Evolutionary conservation across 768 basidiomycete genomes (phyloP).

Genomic region (Leucogyrophana mollusca): DNA sequence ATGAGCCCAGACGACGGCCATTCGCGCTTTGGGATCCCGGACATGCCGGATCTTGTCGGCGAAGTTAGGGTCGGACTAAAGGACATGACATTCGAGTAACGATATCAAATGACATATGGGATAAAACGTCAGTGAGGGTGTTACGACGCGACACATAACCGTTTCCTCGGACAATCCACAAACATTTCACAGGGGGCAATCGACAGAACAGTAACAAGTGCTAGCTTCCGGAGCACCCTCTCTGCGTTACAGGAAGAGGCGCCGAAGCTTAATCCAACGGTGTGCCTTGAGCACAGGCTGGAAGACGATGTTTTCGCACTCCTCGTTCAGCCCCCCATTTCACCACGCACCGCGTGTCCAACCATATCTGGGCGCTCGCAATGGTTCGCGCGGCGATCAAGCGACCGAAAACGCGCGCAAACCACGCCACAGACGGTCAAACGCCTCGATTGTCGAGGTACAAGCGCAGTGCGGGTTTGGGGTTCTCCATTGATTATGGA

Average conservation of each 20-base stretch:
- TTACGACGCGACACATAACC: constrained; percentile 35
- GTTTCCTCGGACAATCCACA: constrained; percentile 18
- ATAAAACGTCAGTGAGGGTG: constrained; percentile 62
- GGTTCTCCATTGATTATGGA: constrained; percentile 88
- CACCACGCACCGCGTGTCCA: constrained; percentile 90
- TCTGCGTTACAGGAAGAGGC: constrained; percentile 74
- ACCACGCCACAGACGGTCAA: constrained; percentile 76
- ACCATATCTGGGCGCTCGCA: constrained; percentile 69
- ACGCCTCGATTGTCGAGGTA: constrained; percentile 80
- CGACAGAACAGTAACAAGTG: constrained; percentile 57
- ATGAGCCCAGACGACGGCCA: constrained; percentile 81
- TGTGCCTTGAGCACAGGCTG: constrained; percentile 24
- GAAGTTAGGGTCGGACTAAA: constrained; percentile 80
- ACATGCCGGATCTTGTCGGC: constrained; percentile 86
- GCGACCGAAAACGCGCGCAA: constrained; percentile 89
- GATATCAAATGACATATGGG: constrained; percentile 22
- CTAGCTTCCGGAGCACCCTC: constrained; percentile 49
- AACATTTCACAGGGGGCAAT: constrained; percentile 58
- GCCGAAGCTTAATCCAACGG: constrained; percentile 26
- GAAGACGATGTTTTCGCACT: constrained; percentile 64
- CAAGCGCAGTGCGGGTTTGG: constrained; percentile 85
- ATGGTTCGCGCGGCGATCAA: constrained; percentile 84
- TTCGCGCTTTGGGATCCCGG: constrained; percentile 82
- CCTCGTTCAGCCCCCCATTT: constrained; percentile 98
- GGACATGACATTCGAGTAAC: constrained; percentile 21